Conservation (phyloP, 2,329 filamentous ascomycete species). For the Sporothrix globosa region DNA sequence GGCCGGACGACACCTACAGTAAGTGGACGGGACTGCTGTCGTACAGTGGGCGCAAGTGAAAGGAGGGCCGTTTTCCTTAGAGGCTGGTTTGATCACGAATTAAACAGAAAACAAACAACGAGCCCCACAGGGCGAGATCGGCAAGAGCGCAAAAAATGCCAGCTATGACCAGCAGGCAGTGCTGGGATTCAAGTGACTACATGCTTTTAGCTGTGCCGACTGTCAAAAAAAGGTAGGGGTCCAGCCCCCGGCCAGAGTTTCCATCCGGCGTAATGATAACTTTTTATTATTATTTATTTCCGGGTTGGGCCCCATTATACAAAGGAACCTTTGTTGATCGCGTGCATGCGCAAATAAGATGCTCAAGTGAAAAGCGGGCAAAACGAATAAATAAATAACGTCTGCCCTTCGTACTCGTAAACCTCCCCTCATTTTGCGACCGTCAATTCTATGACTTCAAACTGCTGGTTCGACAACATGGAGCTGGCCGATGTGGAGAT, state of each 20-base stretch:
- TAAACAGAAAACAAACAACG: background rate
- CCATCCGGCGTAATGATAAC: no score
- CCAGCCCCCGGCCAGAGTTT: background rate
- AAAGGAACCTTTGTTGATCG: background rate
- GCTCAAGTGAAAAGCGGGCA: background rate
- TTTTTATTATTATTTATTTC: background rate
- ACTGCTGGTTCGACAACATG: constrained; percentile 3
- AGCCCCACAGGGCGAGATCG: background rate
- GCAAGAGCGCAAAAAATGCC: background rate
- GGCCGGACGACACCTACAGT: background rate
- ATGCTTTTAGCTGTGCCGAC: background rate
- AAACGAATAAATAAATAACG: background rate
- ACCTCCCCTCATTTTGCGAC: background rate
- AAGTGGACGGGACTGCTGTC: background rate
- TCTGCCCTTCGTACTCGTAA: constrained; percentile 1
- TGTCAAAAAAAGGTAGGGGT: background rate
- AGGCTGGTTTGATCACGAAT: background rate
- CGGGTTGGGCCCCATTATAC: background rate
- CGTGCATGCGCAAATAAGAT: background rate
- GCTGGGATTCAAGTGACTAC: constrained; percentile 8
- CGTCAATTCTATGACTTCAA: background rate
- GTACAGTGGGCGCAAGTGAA: background rate
- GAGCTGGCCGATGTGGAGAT: constrained; percentile 16
- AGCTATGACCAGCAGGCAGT: background rate
- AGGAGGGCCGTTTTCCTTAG: background rate